Evolutionary conservation across 208 protist species (phyloP), one percentile per base, ranked within the genome.

Genomic region (Trypanosoma boissoni): DNA sequence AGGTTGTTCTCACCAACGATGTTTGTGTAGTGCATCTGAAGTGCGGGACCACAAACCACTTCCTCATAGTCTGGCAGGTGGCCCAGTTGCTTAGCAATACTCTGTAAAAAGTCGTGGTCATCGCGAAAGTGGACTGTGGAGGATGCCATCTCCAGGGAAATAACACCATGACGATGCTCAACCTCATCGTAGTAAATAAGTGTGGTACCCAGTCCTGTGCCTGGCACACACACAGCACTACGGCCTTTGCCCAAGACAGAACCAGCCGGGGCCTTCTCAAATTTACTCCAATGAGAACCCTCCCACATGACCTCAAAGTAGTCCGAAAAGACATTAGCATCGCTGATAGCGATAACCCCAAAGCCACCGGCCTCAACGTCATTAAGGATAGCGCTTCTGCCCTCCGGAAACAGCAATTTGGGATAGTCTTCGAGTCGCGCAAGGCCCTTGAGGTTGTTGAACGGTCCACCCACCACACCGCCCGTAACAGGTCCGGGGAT

Each of bases 231-330:
- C 9, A 91, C 75, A 20, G 87, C 32, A 66, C 76, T 82, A 46
- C 64, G 66, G 1, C 83, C 83, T 12, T 44, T 37, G 23, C 76
- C 78, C 16, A 90, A 56, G 5, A 46, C 54, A 2, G 59, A 43
- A 0, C 56, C 72, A 23, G 64, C 63, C 23, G 69, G 29, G 45
- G 52, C 43, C 27, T 48, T 2, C 58, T 77, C 49, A n/a, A 4
- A 44, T 12, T 45, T 21, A 8, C 55, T 37, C 79, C 78, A 81
- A 43, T 76, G 68, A 3, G 68, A 75, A 46, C 83, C 83, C 61
- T 91, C 72, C 83, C 83, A 91, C 76, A 91, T 64, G 12, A 83
- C 52, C 21, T 53, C 63, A 68, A 86, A 86, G 72, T 87, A 87
- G n/a, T 83, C 58, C 4, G 52, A 3, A 3, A 91, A 74, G 14